These are phyloP conservation scores for Daldinia decipiens DNA, from an alignment of 495 filamentous ascomycete species.

Conservation along the genomic window DNA sequence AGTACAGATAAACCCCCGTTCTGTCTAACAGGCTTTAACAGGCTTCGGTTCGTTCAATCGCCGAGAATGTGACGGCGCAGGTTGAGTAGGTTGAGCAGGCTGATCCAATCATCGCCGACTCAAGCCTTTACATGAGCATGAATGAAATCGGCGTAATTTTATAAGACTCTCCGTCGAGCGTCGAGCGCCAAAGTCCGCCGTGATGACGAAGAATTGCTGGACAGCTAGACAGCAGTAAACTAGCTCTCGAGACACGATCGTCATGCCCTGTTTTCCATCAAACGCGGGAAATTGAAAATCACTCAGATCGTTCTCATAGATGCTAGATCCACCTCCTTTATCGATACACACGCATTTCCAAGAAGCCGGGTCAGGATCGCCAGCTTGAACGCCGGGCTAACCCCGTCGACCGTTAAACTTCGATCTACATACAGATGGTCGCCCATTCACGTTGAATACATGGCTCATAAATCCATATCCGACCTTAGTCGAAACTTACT, in stretches of 20 bases:
- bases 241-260: constrained; percentile 8
- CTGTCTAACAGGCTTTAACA: constrained; percentile 20
- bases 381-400: constrained; percentile 27
- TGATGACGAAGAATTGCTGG: constrained; percentile 30
- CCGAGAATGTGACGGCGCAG: constrained; percentile 35
- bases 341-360: constrained; percentile 30
- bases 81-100: constrained; percentile 14
- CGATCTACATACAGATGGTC: constrained; percentile 3
- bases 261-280: not conserved
- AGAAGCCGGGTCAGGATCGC: constrained; percentile 31
- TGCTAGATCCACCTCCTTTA: constrained; percentile 10
- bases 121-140: constrained; percentile 16
- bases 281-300: constrained; percentile 5
- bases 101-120: constrained; percentile 38
- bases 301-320: constrained; percentile 8
- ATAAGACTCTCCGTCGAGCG: constrained; percentile 25
- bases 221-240: constrained; percentile 27
- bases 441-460: constrained; percentile 18
- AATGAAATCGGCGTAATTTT: constrained; percentile 41
- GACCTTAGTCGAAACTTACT: constrained; percentile 10
- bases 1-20: constrained; percentile 24
- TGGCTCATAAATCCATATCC: not conserved
- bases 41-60: constrained; percentile 41
- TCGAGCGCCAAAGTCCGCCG: constrained; percentile 18
- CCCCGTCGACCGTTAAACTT: constrained; percentile 20